Base-by-base conservation (phyloP, 352 stramenopile species). In the Hyaloperonospora brassicae region DNA sequence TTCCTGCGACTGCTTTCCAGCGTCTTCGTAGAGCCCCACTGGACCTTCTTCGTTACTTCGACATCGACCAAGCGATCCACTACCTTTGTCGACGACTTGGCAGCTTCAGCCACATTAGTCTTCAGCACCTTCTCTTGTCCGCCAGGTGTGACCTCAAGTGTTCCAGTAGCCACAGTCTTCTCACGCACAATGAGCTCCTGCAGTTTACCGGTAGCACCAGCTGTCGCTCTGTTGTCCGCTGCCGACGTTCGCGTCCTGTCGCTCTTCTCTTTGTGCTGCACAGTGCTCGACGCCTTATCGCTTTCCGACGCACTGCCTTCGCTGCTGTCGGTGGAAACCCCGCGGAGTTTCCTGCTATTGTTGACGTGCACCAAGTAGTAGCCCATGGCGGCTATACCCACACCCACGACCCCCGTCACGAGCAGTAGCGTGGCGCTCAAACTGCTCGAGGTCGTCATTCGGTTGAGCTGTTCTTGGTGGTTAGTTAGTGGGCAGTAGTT, bases 341-440 rank as follows among this genome's bases (percentile, higher is more conserved):
- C 23, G 12, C 35, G 17, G 23, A 41, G 53, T 36, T 66, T 66
- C 40, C 72, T 70, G 38, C 52, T 66, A 36, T 52, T 60, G 34
- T 52, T 60, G 34, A 58, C 51, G 34, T 84, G 73, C 50, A 84
- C 54, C 61, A 79, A 85, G 41, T 81, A 72, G 53, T 73, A 86
- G 47, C 76, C 79, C 40, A 83, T 65, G 10, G 70, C 62, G 42
- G 68, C 70, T 52, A 89, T 66, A 13, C 72, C 70, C 21, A 89
- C 57, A 55, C 76, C 73, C 36, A 89, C 60, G 42, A 89, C 61
- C 13, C 76, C 70, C 54, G 79, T 85, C 53, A 81, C 59, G 39
- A 84, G 61, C 51, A 89, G 56, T 51, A 87, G 66, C 61, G 72
- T 61, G 12, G 67, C 52, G 46, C 60, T 81, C 47, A 64, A 55